These are phyloP conservation scores for Suillus tomentosus DNA, from an alignment of 768 basidiomycete genomes.

Conservation along the genomic window DNA sequence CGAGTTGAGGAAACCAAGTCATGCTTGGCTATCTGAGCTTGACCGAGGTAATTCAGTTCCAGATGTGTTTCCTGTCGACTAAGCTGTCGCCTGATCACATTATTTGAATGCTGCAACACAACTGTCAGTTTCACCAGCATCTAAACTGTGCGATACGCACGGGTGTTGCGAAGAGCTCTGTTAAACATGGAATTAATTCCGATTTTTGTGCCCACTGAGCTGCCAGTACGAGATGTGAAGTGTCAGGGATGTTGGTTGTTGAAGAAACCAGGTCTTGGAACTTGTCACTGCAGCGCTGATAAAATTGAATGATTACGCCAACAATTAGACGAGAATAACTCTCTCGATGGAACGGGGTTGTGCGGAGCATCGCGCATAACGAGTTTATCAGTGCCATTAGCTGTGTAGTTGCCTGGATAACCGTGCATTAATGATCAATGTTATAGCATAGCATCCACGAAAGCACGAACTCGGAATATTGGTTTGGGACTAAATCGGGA, in stretches of 20 bases:
- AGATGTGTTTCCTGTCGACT: conserved; percentile 79
- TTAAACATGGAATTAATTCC: conserved; percentile 74
- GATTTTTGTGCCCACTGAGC: conserved; percentile 85
- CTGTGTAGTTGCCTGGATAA: conserved; percentile 73
- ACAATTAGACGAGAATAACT: conserved; percentile 94
- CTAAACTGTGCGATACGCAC: conserved; percentile 41
- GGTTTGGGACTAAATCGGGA: conserved; percentile 67
- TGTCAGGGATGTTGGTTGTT: conserved; percentile 31
- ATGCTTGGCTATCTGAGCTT: conserved; percentile 51
- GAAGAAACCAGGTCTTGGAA: conserved; percentile 73
- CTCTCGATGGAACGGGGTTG: conserved; percentile 93
- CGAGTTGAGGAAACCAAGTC: conserved; percentile 74
- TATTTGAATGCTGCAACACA: conserved; percentile 40
- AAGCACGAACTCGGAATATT: conserved; percentile 65
- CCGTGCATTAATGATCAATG: conserved; percentile 12
- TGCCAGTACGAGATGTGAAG: conserved; percentile 51
- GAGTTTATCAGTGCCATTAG: conserved; percentile 91
- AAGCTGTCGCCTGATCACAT: conserved; percentile 51
- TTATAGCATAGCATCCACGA: not conserved
- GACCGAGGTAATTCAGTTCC: conserved; percentile 67
- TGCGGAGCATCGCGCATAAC: conserved; percentile 85
- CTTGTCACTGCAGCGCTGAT: conserved; percentile 88
- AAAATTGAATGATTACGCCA: conserved; percentile 93
- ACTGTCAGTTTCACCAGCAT: conserved; percentile 9
- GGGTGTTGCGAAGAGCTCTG: conserved; percentile 56